Evolutionary conservation across 441 rosid species (phyloP).

Genomic region (Isatis lusitanica): DNA sequence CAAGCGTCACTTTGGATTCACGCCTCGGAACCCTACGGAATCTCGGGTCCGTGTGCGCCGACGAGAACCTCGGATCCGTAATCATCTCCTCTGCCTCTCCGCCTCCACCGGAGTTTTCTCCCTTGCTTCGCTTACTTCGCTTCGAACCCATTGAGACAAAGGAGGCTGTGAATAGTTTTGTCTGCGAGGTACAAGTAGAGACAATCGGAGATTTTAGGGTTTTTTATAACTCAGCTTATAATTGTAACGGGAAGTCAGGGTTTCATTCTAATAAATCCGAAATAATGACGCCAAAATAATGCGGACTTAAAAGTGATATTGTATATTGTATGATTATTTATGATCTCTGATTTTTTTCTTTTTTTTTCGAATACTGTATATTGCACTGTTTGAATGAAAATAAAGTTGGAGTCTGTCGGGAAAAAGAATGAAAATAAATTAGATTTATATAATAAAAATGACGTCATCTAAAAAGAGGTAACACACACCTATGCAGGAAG

Average conservation of each 20-base stretch:
- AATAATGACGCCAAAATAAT: too few species aligned
- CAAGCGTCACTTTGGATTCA: slow-evolving; percentile 67
- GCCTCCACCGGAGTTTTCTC: not conserved
- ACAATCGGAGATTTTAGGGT: not conserved
- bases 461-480: not conserved
- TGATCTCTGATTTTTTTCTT: too few species aligned
- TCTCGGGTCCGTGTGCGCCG: slow-evolving; percentile 74
- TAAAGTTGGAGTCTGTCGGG: too few species aligned
- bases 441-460: not conserved
- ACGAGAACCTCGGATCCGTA: slow-evolving; percentile 64
- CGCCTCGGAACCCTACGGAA: slow-evolving; percentile 65
- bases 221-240: too few species aligned
- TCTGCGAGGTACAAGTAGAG: not conserved
- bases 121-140: slow-evolving; percentile 34
- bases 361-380: too few species aligned
- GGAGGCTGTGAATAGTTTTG: not conserved
- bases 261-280: too few species aligned
- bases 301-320: too few species aligned
- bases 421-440: too few species aligned
- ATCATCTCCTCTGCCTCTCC: slow-evolving; percentile 32
- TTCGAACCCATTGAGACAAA: slow-evolving; percentile 55
- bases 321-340: too few species aligned
- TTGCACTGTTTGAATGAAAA: too few species aligned
- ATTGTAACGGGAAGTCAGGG: too few species aligned
- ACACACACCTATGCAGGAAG: slow-evolving; percentile 1